phyloP scores from a whole-genome alignment of 306 rosid genomes.

The Quercus alba region DNA sequence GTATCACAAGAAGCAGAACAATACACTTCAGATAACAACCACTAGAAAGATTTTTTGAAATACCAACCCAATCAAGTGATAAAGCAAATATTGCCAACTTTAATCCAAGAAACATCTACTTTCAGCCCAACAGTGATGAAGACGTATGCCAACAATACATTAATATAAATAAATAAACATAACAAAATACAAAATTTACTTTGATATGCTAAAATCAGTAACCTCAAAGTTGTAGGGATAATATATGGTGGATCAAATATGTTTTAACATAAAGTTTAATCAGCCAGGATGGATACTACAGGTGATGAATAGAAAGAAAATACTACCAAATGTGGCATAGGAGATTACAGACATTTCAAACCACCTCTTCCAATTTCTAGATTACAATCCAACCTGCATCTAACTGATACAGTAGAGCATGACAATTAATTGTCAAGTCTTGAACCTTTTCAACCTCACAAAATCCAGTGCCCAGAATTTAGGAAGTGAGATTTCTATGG shows the following conservation, averaged over 20 bases:
- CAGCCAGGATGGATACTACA: neutral
- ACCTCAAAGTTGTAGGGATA: neutral
- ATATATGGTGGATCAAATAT: neutral
- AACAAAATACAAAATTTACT: neutral
- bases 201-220: neutral
- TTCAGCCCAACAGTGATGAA: neutral
- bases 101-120: neutral
- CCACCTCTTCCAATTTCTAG: neutral
- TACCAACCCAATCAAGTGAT: neutral
- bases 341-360: neutral
- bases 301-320: neutral
- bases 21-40: conserved; percentile 14
- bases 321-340: neutral
- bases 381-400: neutral
- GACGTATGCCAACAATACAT: neutral
- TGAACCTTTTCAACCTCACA: neutral
- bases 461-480: neutral
- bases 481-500: neutral
- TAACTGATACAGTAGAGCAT: neutral
- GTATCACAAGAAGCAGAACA: conserved; percentile 22
- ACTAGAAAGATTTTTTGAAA: conserved; percentile 11
- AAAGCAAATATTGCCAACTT: conserved; percentile 8
- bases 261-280: neutral
- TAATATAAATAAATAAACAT: neutral
- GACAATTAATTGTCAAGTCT: neutral